A percentile compares a stretch with the other conserved stretches of the same genome.
These are phyloP conservation scores for Cladosporium cucumerinum DNA, from an alignment of 2,329 filamentous ascomycete species.

Conservation along the genomic window DNA sequence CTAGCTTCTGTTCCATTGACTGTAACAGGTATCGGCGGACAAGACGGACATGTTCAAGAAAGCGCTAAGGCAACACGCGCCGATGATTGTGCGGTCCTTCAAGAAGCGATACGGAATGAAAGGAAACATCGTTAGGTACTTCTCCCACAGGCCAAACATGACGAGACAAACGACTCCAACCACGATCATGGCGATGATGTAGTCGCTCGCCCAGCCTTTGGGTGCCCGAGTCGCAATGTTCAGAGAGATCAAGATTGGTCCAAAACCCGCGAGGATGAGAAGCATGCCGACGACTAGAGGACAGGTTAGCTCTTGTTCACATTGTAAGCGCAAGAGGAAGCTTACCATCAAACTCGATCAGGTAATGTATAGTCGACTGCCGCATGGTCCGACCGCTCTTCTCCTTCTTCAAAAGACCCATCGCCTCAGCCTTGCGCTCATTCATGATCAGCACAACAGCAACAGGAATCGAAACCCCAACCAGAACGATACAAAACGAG, in stretches of 20 bases:
- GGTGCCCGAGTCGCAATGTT: conserved; percentile 46
- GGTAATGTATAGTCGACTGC: conserved; percentile 28
- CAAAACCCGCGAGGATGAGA: conserved; percentile 47
- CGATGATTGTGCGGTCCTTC: conserved; percentile 49
- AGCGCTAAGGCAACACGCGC: conserved; percentile 38
- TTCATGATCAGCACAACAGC: conserved; percentile 24
- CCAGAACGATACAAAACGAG: conserved; percentile 31
- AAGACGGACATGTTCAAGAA: conserved; percentile 33
- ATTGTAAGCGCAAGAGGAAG: not conserved
- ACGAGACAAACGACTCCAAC: conserved; percentile 30
- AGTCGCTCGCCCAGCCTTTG: conserved; percentile 35
- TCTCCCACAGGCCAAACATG: conserved; percentile 57
- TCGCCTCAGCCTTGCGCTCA: conserved; percentile 28
- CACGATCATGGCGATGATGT: conserved; percentile 40
- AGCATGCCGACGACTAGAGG: conserved; percentile 26
- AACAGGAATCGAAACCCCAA: conserved; percentile 28
- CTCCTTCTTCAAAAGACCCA: conserved; percentile 25
- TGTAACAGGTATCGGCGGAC: conserved; percentile 41
- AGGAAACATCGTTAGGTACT: conserved; percentile 52
- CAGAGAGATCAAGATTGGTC: conserved; percentile 66
- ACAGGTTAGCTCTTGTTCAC: not conserved
- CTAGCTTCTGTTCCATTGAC: conserved; percentile 26
- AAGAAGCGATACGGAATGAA: conserved; percentile 57
- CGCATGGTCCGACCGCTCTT: conserved; percentile 22
- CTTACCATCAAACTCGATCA: conserved; percentile 31